phyloP scores from a whole-genome alignment of 805 yeast species.

The Teunomyces lycoperdinae region DNA sequence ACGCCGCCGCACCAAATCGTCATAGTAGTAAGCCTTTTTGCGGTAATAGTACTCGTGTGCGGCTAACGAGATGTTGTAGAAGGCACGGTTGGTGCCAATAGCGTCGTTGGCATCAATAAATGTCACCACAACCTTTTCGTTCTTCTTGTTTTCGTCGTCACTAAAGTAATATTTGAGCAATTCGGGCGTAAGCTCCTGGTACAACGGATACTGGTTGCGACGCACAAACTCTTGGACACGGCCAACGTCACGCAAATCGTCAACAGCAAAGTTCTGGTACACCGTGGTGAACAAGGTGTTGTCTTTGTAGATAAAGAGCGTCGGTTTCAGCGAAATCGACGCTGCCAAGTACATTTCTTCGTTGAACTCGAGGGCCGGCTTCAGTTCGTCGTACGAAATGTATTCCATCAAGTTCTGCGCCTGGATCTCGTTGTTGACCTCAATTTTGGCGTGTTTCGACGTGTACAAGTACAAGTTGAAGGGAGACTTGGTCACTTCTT shows the following conservation, averaged over 20 bases:
- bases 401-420: conserved; percentile 38
- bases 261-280: conserved; percentile 60
- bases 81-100: conserved; percentile 27
- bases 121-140: conserved; percentile 48
- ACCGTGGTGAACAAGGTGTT: conserved; percentile 50
- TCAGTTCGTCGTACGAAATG: conserved; percentile 41
- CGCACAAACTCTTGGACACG: conserved; percentile 50
- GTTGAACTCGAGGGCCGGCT: conserved; percentile 34
- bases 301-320: conserved; percentile 59
- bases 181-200: conserved; percentile 49
- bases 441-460: conserved; percentile 44
- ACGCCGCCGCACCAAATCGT: conserved; percentile 25
- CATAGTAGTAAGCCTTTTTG: conserved; percentile 40
- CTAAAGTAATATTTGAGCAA: conserved; percentile 36
- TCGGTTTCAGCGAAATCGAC: conserved; percentile 59
- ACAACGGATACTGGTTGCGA: conserved; percentile 48
- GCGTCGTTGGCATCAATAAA: conserved; percentile 44
- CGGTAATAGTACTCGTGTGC: conserved; percentile 49
- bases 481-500: conserved; percentile 57
- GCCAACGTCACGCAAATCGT: conserved; percentile 54
- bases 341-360: conserved; percentile 48
- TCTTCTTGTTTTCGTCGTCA: conserved; percentile 16
- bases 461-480: conserved; percentile 52
- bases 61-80: conserved; percentile 39
- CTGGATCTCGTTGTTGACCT: conserved; percentile 41